Percentiles rank a stretch among this genome's conserved stretches.
Evolutionary conservation across 2,329 filamentous ascomycete species (phyloP).

Genomic region (Botryosphaeria agaves): DNA sequence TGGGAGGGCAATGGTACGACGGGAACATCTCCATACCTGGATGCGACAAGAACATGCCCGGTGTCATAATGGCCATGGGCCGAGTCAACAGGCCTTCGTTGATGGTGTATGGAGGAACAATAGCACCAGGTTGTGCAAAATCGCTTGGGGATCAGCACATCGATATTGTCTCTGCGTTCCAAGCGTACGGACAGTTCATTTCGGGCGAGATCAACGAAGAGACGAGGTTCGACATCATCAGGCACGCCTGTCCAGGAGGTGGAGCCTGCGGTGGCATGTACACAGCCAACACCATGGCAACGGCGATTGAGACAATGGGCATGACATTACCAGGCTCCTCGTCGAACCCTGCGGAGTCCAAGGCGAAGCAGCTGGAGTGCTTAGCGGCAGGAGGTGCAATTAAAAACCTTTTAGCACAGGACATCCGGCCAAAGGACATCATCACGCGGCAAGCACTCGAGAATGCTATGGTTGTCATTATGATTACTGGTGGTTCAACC

Average conservation of each 20-base stretch:
- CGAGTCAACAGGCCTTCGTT: conserved; percentile 84
- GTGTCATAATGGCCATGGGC: conserved; percentile 61
- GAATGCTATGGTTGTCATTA: conserved; percentile 34
- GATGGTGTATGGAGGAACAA: conserved; percentile 96
- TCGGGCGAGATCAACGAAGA: conserved; percentile 82
- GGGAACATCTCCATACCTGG: conserved; percentile 92
- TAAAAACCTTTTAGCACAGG: conserved; percentile 31
- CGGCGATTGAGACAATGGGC: conserved; percentile 32
- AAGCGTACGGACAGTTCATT: conserved; percentile 91
- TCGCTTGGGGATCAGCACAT: conserved; percentile 57
- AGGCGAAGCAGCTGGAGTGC: conserved; percentile 33
- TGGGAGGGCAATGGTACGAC: conserved; percentile 98
- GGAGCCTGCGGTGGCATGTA: conserved; percentile 75
- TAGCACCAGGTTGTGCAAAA: conserved; percentile 73
- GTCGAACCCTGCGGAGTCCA: conserved; percentile 31
- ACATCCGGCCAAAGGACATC: conserved; percentile 31
- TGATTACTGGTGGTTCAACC: conserved; percentile 31
- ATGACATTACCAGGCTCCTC: conserved; percentile 33
- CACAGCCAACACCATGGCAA: conserved; percentile 35
- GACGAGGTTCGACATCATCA: conserved; percentile 84
- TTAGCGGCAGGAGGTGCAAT: conserved; percentile 31
- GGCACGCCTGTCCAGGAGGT: conserved; percentile 70
- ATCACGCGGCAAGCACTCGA: conserved; percentile 30
- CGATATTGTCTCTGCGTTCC: conserved; percentile 95
- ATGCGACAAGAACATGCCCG: conserved; percentile 97